These are phyloP conservation scores for Pseudogymnoascus sp. DNA, from an alignment of 2,329 filamentous ascomycete species.

Conservation along the genomic window DNA sequence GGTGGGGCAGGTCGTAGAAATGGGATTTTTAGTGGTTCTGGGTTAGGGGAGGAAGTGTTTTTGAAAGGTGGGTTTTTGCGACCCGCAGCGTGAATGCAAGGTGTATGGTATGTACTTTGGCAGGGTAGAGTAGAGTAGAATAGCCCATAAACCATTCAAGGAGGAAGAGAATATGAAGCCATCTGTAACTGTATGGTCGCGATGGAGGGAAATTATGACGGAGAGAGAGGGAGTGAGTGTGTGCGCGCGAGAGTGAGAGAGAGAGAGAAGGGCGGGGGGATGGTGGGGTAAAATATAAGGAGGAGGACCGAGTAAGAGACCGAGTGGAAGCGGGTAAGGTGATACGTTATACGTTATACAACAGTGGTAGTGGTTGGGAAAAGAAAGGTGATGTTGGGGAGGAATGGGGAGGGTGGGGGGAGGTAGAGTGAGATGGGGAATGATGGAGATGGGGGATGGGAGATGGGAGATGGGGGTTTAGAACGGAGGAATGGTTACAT, in stretches of 20 bases:
- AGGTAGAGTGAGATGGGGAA: too few species aligned
- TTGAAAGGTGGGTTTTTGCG: neutral
- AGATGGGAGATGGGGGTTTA: too few species aligned
- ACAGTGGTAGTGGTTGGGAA: neutral
- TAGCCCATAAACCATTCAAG: neutral
- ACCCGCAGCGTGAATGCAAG: neutral
- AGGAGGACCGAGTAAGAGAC: neutral
- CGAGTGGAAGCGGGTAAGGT: neutral
- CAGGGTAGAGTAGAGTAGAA: neutral
- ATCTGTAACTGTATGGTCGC: neutral
- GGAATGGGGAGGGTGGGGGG: neutral
- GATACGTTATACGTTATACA: neutral
- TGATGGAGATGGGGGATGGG: too few species aligned
- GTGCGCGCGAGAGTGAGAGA: neutral
- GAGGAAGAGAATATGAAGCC: conserved; percentile 6
- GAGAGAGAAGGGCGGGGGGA: neutral
- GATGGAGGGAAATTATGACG: neutral
- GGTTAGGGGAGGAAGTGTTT: neutral
- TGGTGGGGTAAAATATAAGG: neutral
- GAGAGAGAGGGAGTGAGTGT: neutral
- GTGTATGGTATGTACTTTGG: neutral
- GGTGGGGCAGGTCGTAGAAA: conserved; percentile 3
- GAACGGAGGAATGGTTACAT: neutral
- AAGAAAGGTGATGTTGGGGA: neutral
- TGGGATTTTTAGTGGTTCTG: conserved; percentile 7